Evolutionary conservation across 2,329 filamentous ascomycete genomes (phyloP).

Genomic region (Eutypella sp.): DNA sequence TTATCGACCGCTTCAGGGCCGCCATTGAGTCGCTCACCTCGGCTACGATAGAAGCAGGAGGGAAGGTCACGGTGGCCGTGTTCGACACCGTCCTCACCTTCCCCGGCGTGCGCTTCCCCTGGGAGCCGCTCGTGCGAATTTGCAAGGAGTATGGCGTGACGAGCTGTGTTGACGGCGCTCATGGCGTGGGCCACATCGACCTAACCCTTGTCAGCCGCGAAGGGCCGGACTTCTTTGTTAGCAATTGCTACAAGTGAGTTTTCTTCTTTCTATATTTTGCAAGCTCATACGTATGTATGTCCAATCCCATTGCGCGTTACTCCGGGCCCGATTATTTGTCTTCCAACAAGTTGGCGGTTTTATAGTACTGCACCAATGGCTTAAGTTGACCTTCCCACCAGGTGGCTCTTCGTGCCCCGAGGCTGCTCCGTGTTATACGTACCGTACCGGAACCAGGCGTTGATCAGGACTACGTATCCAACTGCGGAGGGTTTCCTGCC

Average conservation of each 20-base stretch:
- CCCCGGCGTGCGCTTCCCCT: constrained; percentile 66
- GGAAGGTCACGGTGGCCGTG: constrained; percentile 54
- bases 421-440: constrained; percentile 68
- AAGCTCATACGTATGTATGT: no score
- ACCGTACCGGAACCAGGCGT: constrained; percentile 57
- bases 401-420: constrained; percentile 67
- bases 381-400: constrained; percentile 10
- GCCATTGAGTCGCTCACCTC: constrained; percentile 44
- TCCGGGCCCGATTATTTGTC: neutral
- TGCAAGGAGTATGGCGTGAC: constrained; percentile 57
- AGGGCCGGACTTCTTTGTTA: constrained; percentile 67
- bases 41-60: constrained; percentile 45
- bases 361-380: constrained; percentile 3
- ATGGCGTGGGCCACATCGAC: constrained; percentile 65
- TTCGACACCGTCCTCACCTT: constrained; percentile 67
- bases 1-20: constrained; percentile 48
- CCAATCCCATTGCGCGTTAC: no score
- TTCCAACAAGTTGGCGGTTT: neutral
- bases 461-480: constrained; percentile 62
- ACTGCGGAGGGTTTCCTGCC: constrained; percentile 64
- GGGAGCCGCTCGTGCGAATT: constrained; percentile 53
- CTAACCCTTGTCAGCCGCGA: constrained; percentile 51
- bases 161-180: constrained; percentile 65
- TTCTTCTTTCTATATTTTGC: neutral
- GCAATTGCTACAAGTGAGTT: constrained; percentile 60